Percentiles rank a stretch among this genome's conserved stretches.
phyloP scores from a whole-genome alignment of 192 early-diverging fungal genomes.

The Coemansia javaensis region DNA sequence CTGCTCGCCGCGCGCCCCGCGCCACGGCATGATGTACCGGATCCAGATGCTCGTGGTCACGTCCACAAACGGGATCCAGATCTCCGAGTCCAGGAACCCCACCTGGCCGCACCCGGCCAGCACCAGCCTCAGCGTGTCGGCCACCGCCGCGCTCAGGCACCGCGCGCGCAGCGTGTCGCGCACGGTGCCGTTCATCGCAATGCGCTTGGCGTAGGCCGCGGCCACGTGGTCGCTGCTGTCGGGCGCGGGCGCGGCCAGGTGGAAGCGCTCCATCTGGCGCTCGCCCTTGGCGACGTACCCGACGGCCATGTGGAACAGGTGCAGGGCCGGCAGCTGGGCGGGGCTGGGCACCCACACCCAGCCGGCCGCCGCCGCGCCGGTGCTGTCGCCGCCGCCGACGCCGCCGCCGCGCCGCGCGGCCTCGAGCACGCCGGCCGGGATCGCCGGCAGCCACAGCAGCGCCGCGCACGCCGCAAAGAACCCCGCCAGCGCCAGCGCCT shows the following conservation, averaged over 20 bases:
- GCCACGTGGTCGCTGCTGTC: background rate
- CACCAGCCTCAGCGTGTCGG: slow-evolving; percentile 19
- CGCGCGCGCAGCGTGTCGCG: slow-evolving; percentile 22
- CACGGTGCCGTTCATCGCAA: slow-evolving; percentile 31
- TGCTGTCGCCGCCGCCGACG: background rate
- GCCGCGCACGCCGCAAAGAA: slow-evolving; percentile 21
- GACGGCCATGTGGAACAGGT: slow-evolving; percentile 24
- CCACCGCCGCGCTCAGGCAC: slow-evolving; percentile 8
- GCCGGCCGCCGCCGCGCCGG: too few relatives aligned
- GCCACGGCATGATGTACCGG: slow-evolving; percentile 43
- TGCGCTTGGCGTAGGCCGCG: slow-evolving; percentile 20
- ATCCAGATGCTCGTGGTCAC: slow-evolving; percentile 26
- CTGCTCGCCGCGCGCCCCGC: slow-evolving; percentile 4
- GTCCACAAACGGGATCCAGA: slow-evolving; percentile 35
- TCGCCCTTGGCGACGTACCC: slow-evolving; percentile 35
- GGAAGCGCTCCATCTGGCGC: slow-evolving; percentile 37
- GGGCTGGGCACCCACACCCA: slow-evolving; percentile 30
- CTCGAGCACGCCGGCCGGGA: slow-evolving; percentile 9
- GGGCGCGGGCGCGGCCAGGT: slow-evolving; percentile 9
- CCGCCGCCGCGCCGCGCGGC: background rate
- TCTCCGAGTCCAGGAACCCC: slow-evolving; percentile 17
- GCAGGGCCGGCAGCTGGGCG: slow-evolving; percentile 23
- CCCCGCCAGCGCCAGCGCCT: slow-evolving; percentile 20
- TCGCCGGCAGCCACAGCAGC: slow-evolving; percentile 32
- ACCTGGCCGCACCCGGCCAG: slow-evolving; percentile 14